Base-by-base conservation (phyloP, 2,329 filamentous ascomycete genomes). In the Penicillium aurantiogriseum region DNA sequence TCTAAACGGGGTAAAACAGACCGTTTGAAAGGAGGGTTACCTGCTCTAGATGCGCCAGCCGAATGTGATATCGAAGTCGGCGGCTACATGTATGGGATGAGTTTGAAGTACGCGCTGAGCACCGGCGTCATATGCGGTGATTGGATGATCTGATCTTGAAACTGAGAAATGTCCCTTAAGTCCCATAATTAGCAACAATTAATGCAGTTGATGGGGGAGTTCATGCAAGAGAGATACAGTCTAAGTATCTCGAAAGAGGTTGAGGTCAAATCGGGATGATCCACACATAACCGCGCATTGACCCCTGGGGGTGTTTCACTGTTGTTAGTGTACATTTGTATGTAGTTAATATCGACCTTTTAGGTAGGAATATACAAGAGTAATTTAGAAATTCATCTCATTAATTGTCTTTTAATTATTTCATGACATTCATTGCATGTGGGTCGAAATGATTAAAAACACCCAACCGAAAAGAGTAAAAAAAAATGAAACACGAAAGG, bases 171-270 rank as follows among this genome's bases (percentile, higher is more conserved):
- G 44, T 60, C 62, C 65, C 65, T 63, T 64, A 65, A 67, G 44
- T 60, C 62, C 65, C 65, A 66, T 64, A 65, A 67, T 66, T 66
- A 65, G 63, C 59, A 62, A 33, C 15, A 15, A 63, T 59, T 54
- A 38, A 56, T 47, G 47, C 47, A 44, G 21, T 53, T 40, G 51
- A 45, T 36, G 15, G 25, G 17, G n/a, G 5, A 44, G 36, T 51
- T 56, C 36, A 35, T 56, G 38, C 45, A 17, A 51, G 38, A 51
- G 31, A 51, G 2, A 49, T 23, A 25, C 36, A n/a, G 13, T 33
- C 11, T 33, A 10, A 19, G 9, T 19, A 39, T 39, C 36, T 39
- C n/a, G 10, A 35, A 29, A 35, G 27, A 49, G 25, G 19, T 21
- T 31, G 31, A 45, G 19, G 19, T 49, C 19, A 31, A 17, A 23